Conservation (phyloP, 192 early-diverging fungal species). For the Coemansia asiatica region DNA sequence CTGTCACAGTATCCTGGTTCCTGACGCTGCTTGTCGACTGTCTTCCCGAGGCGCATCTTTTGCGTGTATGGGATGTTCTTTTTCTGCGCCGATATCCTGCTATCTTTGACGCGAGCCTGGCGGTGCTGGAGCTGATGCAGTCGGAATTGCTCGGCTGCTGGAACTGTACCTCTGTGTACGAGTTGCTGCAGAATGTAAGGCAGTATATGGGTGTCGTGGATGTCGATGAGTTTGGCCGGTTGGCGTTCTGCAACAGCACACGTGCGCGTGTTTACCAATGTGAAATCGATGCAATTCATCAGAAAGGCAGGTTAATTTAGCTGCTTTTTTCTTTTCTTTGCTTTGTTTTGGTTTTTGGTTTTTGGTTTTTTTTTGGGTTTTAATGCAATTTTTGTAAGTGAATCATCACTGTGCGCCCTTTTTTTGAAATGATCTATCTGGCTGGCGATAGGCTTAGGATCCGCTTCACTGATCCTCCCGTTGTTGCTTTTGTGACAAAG, state of each 20-base stretch:
- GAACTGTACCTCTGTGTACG: conserved; percentile 49
- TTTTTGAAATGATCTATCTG: not conserved
- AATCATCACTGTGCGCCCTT: conserved; percentile 1
- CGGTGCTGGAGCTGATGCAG: conserved; percentile 52
- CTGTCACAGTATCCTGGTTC: conserved; percentile 61
- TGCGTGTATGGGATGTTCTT: conserved; percentile 61
- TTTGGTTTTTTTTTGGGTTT: conserved; percentile 3
- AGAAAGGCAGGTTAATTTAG: conserved; percentile 5
- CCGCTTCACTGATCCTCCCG: too few species aligned
- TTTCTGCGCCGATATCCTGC: conserved; percentile 56
- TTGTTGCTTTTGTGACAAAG: too few species aligned
- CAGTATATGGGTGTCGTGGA: conserved; percentile 37
- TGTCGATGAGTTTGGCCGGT: conserved; percentile 45
- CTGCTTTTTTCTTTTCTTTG: conserved; percentile 10
- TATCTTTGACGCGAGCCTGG: conserved; percentile 56
- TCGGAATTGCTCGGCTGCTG: conserved; percentile 51
- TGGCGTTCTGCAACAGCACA: conserved; percentile 25
- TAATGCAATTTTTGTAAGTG: conserved; percentile 2
- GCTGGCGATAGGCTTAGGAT: too few species aligned
- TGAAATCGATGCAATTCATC: conserved; percentile 23
- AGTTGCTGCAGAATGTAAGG: conserved; percentile 55
- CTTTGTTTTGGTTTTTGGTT: not conserved
- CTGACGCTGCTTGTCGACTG: conserved; percentile 57
- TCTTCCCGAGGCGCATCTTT: conserved; percentile 47
- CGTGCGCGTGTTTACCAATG: conserved; percentile 5